phyloP scores from a whole-genome alignment of 345 rosid genomes.

The Cardiospermum halicacabum region DNA sequence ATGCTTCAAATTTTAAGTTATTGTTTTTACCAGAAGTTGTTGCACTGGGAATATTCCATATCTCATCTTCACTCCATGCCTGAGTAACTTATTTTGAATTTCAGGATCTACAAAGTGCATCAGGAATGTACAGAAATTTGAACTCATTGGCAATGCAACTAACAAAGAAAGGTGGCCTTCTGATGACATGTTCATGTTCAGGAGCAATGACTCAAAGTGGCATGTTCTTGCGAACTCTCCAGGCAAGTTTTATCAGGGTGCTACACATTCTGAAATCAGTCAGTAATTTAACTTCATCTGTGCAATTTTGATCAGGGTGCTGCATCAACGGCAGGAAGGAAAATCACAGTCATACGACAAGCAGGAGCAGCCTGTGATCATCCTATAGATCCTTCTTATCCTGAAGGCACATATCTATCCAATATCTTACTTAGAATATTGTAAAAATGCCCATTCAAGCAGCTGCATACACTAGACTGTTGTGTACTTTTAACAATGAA shows the following conservation, averaged over 20 bases:
- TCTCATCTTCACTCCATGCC: not conserved
- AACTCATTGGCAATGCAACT: conserved; percentile 77
- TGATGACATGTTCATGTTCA: conserved; percentile 93
- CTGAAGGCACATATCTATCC: conserved; percentile 76
- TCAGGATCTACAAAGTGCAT: conserved; percentile 64
- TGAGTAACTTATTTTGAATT: conserved; percentile 2
- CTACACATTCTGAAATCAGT: no score
- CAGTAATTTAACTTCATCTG: no score
- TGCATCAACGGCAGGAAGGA: conserved; percentile 60
- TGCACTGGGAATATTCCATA: not conserved
- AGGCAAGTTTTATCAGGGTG: conserved; percentile 60
- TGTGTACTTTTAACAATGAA: conserved; percentile 2
- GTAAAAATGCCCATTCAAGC: conserved; percentile 9
- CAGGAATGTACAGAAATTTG: conserved; percentile 78
- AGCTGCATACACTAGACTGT: not conserved
- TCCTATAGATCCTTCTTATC: conserved; percentile 81
- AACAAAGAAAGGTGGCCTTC: conserved; percentile 72
- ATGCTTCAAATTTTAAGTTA: not conserved
- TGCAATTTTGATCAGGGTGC: conserved; percentile 57
- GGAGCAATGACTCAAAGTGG: conserved; percentile 96
- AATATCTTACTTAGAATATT: conserved; percentile 55
- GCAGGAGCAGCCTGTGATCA: conserved; percentile 88
- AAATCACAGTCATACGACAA: conserved; percentile 55
- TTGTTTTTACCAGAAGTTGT: not conserved
- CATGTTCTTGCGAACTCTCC: conserved; percentile 54